Percentiles rank a stretch among this genome's conserved stretches.
These are phyloP conservation scores for Penicillium sp. DNA, from an alignment of 2,329 filamentous ascomycete genomes.

Conservation along the genomic window DNA sequence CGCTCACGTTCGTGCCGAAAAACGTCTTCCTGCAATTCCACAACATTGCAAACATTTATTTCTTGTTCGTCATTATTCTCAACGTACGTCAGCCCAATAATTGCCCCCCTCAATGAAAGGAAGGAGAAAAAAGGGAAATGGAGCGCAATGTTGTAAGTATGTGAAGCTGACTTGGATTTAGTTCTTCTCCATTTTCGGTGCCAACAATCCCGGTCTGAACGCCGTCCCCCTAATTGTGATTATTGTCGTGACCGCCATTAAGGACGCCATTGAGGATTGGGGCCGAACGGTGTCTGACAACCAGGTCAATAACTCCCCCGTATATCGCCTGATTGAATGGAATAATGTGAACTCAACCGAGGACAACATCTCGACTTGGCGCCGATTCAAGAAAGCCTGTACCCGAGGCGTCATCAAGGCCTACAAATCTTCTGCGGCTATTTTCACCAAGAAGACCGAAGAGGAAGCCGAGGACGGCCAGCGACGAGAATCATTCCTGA, in stretches of 20 bases:
- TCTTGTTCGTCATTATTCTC: constrained; percentile 93
- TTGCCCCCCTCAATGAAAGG: not conserved
- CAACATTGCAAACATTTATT: constrained; percentile 98
- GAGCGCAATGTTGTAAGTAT: not conserved
- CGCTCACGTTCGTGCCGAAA: constrained; percentile 91
- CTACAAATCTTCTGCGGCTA: constrained; percentile 52
- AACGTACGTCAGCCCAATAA: constrained; percentile 63
- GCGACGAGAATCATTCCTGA: constrained; percentile 66
- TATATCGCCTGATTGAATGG: constrained; percentile 86
- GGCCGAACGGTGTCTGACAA: constrained; percentile 87
- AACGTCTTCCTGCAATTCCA: constrained; percentile 98
- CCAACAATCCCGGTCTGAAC: constrained; percentile 82
- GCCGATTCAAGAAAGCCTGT: constrained; percentile 84
- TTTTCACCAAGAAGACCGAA: constrained; percentile 51
- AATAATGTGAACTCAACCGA: constrained; percentile 90
- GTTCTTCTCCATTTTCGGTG: constrained; percentile 97
- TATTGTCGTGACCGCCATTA: constrained; percentile 81
- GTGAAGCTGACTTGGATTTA: constrained; percentile 42
- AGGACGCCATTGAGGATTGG: constrained; percentile 95
- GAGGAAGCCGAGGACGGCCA: constrained; percentile 45
- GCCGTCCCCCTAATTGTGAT: constrained; percentile 93
- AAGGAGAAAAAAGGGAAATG: not conserved
- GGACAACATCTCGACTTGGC: constrained; percentile 83
- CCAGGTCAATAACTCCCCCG: constrained; percentile 92
- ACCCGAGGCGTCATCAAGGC: constrained; percentile 62